Conservation (phyloP, 2,329 filamentous ascomycete species). For the Chaetomium strumarium region DNA sequence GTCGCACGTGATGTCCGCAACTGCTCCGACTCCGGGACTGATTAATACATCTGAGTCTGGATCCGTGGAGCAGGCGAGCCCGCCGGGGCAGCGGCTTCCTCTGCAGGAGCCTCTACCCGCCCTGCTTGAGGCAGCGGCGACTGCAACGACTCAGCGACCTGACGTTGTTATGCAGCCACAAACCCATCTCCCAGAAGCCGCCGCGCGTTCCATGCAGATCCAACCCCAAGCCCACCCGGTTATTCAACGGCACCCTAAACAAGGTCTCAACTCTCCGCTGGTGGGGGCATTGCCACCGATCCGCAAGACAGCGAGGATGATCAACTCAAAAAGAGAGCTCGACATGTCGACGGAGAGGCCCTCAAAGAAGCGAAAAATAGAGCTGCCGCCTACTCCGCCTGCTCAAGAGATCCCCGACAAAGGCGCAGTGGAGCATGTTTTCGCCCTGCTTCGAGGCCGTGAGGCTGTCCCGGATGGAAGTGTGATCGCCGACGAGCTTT, state of each 20-base stretch:
- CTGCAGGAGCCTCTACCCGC: background rate
- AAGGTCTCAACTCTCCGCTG: background rate
- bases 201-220: background rate
- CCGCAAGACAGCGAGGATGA: constrained; percentile 18
- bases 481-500: constrained; percentile 7
- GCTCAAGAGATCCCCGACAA: background rate
- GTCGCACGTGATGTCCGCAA: background rate
- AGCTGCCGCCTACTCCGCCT: background rate
- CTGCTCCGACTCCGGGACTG: background rate
- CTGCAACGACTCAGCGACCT: background rate
- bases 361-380: constrained; percentile 6
- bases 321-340: constrained; percentile 9
- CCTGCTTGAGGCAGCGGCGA: background rate
- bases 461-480: background rate
- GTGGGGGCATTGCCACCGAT: constrained; percentile 4
- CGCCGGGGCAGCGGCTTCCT: background rate
- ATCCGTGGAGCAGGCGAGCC: background rate
- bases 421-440: constrained; percentile 11
- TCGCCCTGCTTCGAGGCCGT: constrained; percentile 9
- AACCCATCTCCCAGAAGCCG: background rate
- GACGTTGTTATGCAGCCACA: background rate
- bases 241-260: background rate
- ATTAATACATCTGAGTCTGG: background rate
- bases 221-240: background rate
- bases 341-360: background rate